These are phyloP conservation scores for Pyricularia grisea DNA, from an alignment of 2,329 filamentous ascomycete genomes.

Conservation along the genomic window DNA sequence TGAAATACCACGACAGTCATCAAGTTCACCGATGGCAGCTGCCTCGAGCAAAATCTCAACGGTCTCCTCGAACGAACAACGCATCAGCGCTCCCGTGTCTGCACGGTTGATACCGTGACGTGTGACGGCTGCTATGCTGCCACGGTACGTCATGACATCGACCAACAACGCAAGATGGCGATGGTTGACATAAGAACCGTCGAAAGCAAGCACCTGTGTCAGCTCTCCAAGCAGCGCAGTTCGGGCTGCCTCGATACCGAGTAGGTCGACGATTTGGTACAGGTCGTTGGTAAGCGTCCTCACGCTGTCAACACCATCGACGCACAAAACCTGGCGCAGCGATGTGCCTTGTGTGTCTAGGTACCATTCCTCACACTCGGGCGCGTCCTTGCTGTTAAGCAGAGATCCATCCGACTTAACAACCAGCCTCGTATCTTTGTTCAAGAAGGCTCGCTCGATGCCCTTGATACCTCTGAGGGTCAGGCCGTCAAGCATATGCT, in stretches of 20 bases:
- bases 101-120: slow-evolving; percentile 97
- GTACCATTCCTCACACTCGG: slow-evolving; percentile 82
- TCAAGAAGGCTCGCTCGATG: slow-evolving; percentile 88
- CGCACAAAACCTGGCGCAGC: slow-evolving; percentile 71
- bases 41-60: slow-evolving; percentile 97
- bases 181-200: slow-evolving; percentile 99
- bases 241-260: slow-evolving; percentile 92
- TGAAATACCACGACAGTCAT: slow-evolving; percentile 95
- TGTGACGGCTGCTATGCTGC: slow-evolving; percentile 89
- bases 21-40: slow-evolving; percentile 86
- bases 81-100: slow-evolving; percentile 96
- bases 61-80: slow-evolving; percentile 98
- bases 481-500: slow-evolving; percentile 82
- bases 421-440: slow-evolving; percentile 64
- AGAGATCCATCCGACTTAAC: slow-evolving; percentile 62
- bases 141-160: slow-evolving; percentile 96
- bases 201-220: slow-evolving; percentile 89
- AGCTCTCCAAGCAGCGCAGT: slow-evolving; percentile 80
- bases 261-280: slow-evolving; percentile 87
- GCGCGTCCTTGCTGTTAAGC: slow-evolving; percentile 62
- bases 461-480: slow-evolving; percentile 85
- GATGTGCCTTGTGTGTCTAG: slow-evolving; percentile 90
- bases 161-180: slow-evolving; percentile 91
- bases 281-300: slow-evolving; percentile 94
- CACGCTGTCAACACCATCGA: slow-evolving; percentile 78